Base-by-base conservation (phyloP, 768 basidiomycete species). In the Termitomyces sp. region DNA sequence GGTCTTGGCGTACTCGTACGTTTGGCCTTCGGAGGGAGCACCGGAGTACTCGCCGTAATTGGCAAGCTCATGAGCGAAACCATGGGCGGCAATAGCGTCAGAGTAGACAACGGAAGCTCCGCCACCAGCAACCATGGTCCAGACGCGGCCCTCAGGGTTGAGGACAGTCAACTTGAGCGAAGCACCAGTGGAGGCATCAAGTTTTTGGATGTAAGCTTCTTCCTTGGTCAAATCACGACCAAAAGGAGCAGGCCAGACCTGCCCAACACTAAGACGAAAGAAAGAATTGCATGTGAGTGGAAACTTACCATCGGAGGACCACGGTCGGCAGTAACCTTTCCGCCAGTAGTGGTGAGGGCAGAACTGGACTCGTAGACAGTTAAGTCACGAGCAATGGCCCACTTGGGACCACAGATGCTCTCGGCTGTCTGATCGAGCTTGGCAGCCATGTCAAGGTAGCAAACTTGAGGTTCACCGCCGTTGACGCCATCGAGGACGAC, bases 41-140 rank as follows among this genome's bases (percentile, higher is more conserved):
- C 97, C 97, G 64, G 91, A 94, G 81, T 99, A 98, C 76, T 98
- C 97, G 65, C 97, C 97, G 67, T 98, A 98, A 81, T 98, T 99
- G 71, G 96, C 96, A 62, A 99, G 89, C 72, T 99, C 97, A 68
- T 97, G 84, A 19, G 97, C 94, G 68, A 85, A 98, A 37, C 96
- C 96, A 67, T 94, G 92, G 6, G 96, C 95, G 58, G 86, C 87
- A 63, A 90, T 90, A 61, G 88, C 88, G 66, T 90, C 87, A 15
- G 82, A 84, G 73, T 86, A 86, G 57, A 87, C 85, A 59, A 81
- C 80, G 48, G 73, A 75, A 42, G 80, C 80, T 78, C 93, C 93
- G 68, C 97, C 97, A 76, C 96, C 97, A 54, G 97, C 96, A 55
- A 99, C 97, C 96, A 98, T 98, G 64, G 97, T 98, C 97, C 97